phyloP scores from a whole-genome alignment of 805 yeast species.

The Metschnikowia koreensis region DNA sequence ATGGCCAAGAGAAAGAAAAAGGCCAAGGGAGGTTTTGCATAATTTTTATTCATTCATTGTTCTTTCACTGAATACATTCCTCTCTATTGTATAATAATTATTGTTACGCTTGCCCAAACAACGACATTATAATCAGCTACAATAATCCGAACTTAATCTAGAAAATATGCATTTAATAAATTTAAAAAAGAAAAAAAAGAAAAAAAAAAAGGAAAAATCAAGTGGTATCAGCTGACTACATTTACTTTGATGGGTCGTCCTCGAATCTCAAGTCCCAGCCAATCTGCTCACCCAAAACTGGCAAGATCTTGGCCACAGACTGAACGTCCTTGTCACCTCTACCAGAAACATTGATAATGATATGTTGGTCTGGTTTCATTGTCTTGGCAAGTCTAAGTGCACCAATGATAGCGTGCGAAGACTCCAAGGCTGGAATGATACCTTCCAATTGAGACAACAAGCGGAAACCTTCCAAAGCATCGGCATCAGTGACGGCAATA shows the following conservation, averaged over 20 bases:
- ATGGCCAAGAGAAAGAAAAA: conserved; percentile 32
- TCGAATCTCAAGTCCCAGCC: conserved; percentile 96
- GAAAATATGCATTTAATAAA: neutral
- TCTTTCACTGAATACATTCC: neutral
- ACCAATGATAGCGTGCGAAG: conserved; percentile 94
- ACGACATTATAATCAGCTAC: too few species aligned
- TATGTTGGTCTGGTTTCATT: conserved; percentile 71
- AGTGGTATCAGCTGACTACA: neutral
- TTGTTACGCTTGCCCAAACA: too few species aligned
- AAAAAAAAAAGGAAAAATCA: neutral
- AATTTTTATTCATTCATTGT: neutral
- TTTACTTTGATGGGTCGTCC: conserved; percentile 40
- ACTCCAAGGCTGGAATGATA: conserved; percentile 96
- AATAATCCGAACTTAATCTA: neutral
- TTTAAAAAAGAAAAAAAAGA: neutral
- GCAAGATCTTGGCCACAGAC: conserved; percentile 92
- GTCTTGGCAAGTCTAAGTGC: conserved; percentile 85
- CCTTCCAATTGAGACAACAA: conserved; percentile 91
- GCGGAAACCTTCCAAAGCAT: conserved; percentile 89
- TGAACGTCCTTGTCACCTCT: conserved; percentile 99
- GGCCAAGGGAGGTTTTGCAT: conserved; percentile 48
- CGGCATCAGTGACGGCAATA: conserved; percentile 91
- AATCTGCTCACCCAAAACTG: conserved; percentile 83
- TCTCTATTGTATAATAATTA: neutral
- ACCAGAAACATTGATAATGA: conserved; percentile 90